Percentiles rank a stretch among this genome's conserved stretches.
Conservation (phyloP, 192 early-diverging fungal species). For the Entomortierella chlamydospora region DNA sequence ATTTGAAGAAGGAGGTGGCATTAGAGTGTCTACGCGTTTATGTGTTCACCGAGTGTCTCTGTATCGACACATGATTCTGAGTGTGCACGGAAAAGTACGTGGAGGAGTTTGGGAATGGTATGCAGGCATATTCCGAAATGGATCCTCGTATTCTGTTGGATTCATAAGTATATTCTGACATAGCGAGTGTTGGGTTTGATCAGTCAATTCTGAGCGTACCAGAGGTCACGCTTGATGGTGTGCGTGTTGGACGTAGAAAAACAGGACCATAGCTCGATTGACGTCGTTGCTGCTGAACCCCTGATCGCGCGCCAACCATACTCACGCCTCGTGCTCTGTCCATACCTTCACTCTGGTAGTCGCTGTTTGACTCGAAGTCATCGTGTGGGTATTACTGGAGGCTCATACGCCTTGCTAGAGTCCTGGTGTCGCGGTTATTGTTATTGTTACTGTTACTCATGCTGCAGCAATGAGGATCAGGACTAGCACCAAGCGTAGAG, state of each 20-base stretch:
- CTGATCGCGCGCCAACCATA: background rate
- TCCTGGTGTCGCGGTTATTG: background rate
- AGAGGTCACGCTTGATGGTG: slow-evolving; percentile 4
- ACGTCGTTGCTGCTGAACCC: background rate
- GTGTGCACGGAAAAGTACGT: background rate
- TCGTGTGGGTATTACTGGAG: background rate
- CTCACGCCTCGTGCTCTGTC: slow-evolving; percentile 6
- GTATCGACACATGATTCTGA: background rate
- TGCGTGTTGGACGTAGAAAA: background rate
- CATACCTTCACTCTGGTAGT: slow-evolving; percentile 1
- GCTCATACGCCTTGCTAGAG: background rate
- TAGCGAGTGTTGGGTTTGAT: background rate
- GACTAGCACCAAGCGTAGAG: slow-evolving; percentile 20
- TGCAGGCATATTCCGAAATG: slow-evolving; percentile 2
- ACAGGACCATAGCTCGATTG: background rate
- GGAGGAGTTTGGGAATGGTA: background rate
- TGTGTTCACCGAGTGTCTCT: background rate
- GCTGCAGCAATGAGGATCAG: background rate
- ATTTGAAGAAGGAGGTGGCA: background rate
- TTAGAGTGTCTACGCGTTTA: background rate
- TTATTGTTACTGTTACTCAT: background rate
- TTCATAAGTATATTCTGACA: background rate
- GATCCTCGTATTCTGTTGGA: background rate
- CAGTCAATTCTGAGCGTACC: background rate
- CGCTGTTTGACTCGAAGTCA: slow-evolving; percentile 11